Conservation (phyloP, 805 yeast genomes). For the Lachancea quebecensis region DNA sequence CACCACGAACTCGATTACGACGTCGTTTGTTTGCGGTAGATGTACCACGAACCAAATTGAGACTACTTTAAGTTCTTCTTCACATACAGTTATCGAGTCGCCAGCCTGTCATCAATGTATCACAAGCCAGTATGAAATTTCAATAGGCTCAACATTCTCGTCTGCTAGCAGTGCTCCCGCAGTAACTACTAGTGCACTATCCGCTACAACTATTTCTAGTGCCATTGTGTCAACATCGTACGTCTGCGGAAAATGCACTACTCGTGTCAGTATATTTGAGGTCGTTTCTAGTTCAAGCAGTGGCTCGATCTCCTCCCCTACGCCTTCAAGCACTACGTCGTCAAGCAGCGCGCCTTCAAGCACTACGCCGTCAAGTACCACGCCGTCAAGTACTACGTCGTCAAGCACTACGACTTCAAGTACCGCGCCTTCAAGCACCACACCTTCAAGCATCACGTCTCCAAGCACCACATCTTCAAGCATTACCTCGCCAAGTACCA, state of each 20-base stretch:
- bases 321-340: background rate
- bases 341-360: constrained; percentile 2
- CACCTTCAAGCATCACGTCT: too few species aligned
- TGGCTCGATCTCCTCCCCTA: too few species aligned
- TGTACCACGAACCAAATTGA: background rate
- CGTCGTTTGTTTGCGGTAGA: constrained; percentile 2
- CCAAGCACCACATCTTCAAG: too few species aligned
- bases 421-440: background rate
- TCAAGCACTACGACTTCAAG: background rate
- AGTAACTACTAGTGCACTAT: background rate
- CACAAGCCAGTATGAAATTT: too few species aligned
- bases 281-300: too few species aligned
- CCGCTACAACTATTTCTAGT: constrained; percentile 3
- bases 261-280: background rate
- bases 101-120: too few species aligned
- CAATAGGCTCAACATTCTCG: too few species aligned
- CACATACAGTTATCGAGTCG: too few species aligned
- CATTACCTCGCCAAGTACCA: background rate
- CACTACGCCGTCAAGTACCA: background rate
- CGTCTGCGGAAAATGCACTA: constrained; percentile 10
- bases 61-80: background rate
- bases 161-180: background rate
- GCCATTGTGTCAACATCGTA: constrained; percentile 5
- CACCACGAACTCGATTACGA: background rate
- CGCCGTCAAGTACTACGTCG: too few species aligned